phyloP scores from a whole-genome alignment of 1,284 basidiomycete species.

The Moesziomyces antarcticus region DNA sequence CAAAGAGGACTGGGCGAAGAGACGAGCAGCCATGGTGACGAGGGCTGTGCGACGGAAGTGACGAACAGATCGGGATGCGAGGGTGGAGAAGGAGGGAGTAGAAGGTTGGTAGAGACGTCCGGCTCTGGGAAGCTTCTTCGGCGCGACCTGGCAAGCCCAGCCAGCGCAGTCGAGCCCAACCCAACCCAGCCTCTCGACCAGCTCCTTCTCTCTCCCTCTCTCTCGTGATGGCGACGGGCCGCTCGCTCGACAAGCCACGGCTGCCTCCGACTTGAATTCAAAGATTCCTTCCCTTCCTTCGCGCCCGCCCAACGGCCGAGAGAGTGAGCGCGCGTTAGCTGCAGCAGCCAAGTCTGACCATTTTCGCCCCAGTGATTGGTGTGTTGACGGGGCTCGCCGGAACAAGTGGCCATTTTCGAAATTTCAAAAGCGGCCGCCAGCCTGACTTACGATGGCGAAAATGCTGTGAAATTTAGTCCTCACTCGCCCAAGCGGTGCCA shows the following conservation, averaged over 20 bases:
- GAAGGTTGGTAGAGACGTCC: slow-evolving; percentile 1
- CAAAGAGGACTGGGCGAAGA: slow-evolving; percentile 54
- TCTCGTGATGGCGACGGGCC: slow-evolving; percentile 7
- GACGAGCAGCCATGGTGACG: slow-evolving; percentile 51
- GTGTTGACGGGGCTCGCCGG: not conserved
- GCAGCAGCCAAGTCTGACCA: slow-evolving; percentile 18
- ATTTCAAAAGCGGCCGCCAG: not conserved
- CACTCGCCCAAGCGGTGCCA: not conserved
- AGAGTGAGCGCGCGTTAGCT: not conserved
- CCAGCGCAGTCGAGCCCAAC: not conserved
- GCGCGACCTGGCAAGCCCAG: not conserved
- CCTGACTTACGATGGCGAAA: too few species aligned
- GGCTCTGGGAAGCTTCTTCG: slow-evolving; percentile 11
- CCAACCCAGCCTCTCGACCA: too few species aligned
- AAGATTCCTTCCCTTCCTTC: slow-evolving; percentile 27
- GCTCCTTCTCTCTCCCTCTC: too few species aligned
- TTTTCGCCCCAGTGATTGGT: slow-evolving; percentile 35
- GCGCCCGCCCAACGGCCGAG: slow-evolving; percentile 3
- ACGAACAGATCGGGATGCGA: not conserved
- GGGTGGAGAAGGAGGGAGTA: slow-evolving; percentile 17
- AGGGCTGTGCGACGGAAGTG: slow-evolving; percentile 32
- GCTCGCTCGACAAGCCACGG: slow-evolving; percentile 1
- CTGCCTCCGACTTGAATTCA: slow-evolving; percentile 1
- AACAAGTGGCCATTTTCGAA: slow-evolving; percentile 5
- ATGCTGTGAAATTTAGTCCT: not conserved